Conservation (phyloP, 2,329 filamentous ascomycete genomes). For the Pseudogymnoascus sp. region DNA sequence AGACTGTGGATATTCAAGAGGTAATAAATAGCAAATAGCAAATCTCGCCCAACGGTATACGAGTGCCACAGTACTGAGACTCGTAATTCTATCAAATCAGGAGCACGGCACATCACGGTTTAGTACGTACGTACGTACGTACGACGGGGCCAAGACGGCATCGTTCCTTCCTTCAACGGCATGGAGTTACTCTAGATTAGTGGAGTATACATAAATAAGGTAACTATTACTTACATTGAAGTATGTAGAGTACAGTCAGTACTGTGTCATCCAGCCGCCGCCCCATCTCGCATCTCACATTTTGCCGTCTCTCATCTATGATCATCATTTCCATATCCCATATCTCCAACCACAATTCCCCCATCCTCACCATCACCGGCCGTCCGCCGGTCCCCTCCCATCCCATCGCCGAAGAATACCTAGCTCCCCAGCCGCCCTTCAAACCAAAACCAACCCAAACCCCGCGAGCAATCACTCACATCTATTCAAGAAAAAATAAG, state of each 20-base stretch:
- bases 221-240: background rate
- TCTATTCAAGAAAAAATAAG: background rate
- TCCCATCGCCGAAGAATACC: background rate
- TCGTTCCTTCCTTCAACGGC: background rate
- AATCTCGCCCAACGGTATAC: background rate
- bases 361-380: background rate
- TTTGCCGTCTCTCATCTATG: background rate
- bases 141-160: background rate
- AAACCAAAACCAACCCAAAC: background rate
- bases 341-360: background rate
- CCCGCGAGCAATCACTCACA: background rate
- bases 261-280: background rate
- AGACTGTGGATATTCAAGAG: background rate
- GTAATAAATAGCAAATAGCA: background rate
- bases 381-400: background rate
- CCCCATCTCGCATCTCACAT: background rate
- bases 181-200: background rate
- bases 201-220: no score
- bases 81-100: background rate
- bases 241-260: background rate
- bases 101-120: background rate
- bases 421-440: background rate
- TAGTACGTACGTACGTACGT: background rate
- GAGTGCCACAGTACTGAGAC: background rate
- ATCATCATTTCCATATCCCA: background rate